phyloP scores from a whole-genome alignment of 352 stramenopile species.

The Nothophytophthora sp. region DNA sequence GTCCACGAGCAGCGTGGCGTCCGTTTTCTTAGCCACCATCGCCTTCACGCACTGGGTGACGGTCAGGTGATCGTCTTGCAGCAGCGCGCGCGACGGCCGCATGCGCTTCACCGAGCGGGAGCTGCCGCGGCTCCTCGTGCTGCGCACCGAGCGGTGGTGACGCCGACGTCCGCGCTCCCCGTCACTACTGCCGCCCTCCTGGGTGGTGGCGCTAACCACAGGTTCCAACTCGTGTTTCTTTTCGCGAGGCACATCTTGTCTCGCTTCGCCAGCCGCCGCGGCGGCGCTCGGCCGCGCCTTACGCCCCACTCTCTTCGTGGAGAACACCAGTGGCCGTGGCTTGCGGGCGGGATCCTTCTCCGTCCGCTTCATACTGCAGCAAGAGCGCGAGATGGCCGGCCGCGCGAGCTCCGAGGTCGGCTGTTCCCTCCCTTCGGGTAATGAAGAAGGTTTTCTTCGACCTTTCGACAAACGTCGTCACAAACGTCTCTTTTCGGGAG shows the following conservation, averaged over 20 bases:
- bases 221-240: too few relatives aligned
- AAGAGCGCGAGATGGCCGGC: too few relatives aligned
- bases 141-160: slow-evolving; percentile 23
- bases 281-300: slow-evolving; percentile 20
- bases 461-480: too few relatives aligned
- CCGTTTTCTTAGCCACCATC: slow-evolving; percentile 90
- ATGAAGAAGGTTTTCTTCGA: too few relatives aligned
- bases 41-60: slow-evolving; percentile 78
- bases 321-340: slow-evolving; percentile 59
- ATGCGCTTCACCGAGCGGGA: slow-evolving; percentile 54
- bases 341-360: slow-evolving; percentile 29
- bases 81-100: slow-evolving; percentile 60
- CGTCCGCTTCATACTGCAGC: slow-evolving; percentile 26
- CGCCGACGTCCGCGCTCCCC: too few relatives aligned
- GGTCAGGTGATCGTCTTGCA: slow-evolving; percentile 71
- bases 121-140: slow-evolving; percentile 20
- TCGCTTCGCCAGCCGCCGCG: slow-evolving; percentile 6
- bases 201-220: too few relatives aligned
- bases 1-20: slow-evolving; percentile 93
- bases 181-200: too few relatives aligned
- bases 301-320: slow-evolving; percentile 56
- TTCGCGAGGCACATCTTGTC: too few relatives aligned
- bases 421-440: too few relatives aligned
- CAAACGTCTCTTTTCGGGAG: too few relatives aligned
- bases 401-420: not conserved